Evolutionary conservation across 2,329 filamentous ascomycete genomes (phyloP), one percentile per base, ranked within the genome.

Genomic region (Orbilia ellipsospora): DNA sequence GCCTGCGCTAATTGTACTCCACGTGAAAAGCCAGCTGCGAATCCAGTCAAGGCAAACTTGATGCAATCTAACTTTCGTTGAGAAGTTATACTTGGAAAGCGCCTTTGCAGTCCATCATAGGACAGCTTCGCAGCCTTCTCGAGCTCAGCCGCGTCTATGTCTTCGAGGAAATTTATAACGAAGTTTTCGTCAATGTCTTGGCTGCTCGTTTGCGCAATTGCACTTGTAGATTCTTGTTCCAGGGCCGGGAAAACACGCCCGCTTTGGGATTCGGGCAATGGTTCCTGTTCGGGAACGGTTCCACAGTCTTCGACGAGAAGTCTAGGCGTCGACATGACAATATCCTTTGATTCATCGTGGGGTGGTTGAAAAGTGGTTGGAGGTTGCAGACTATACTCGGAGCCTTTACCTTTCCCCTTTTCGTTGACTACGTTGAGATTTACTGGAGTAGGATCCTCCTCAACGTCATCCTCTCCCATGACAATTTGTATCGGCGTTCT

Each of bases 281-380:
- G 64, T 48, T 75, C 72, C 20, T 74, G 70, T 51, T 69, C 72
- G 4, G 70, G 64, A 18, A 75, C 42, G 4, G 16, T 54, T 6
- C 45, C 72, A 15, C 36, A 61, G 8, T 75, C 64, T 8, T 69
- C 40, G 5, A 68, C 72, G 5, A 60, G 12, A 51, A 69, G 48
- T 20, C 44, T 69, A 16, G 72, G 72, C 5, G 72, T 75, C 13
- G 26, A 61, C 72, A 75, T 75, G 4, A 60, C 8, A n/a, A 75
- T 59, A 51, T 75, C 72, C 23, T 31, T 28, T 13, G 60, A 50
- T 50, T 68, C 59, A 48, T 65, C 72, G 15, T 60, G 60, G 20
- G 72, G 59, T 40, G 59, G 54, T 23, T 61, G 16, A 16, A 51
- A 54, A 18, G 31, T 52, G 16, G n/a, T 20, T 15, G 59, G 52